Evolutionary conservation across 208 protist species (phyloP), one percentile per base, ranked within the genome.

Genomic region (Jaenimonas drosophilae): DNA sequence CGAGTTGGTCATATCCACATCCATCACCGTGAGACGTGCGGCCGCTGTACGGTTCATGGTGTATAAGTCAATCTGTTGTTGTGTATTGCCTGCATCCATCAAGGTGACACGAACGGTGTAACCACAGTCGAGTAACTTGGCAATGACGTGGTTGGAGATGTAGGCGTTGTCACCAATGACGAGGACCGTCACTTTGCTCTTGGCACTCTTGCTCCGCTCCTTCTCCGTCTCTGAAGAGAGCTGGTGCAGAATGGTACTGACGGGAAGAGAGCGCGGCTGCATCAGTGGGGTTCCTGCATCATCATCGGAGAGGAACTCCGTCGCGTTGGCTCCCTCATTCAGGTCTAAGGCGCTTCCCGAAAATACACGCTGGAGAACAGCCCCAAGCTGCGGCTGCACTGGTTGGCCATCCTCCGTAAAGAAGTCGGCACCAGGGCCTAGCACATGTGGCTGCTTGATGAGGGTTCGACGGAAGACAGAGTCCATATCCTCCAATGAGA

Each of bases 401-500:
- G 86, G 86, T 49, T 87, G 52, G 9, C 86, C 86, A 12, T 86
- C 71, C 39, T 89, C 72, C 0, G 78, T 91, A 58, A 94, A 94
- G 56, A 79, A 91, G 52, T 94, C 86, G 7, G 56, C 66, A 16
- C 86, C 86, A 27, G 86, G 82, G 31, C 86, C 86, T 46, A 94
- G 57, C 26, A 90, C 51, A 54, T 94, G 86, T 5, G 77, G 77
- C 32, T 71, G 64, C 53, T 82, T 54, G 14, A 91, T 69, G 42
- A 94, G 54, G 41, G 72, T 74, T 7, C 73, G 59, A 21, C 76
- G 51, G 43, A 68, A 53, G 25, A 91, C 70, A 6, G 74, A 88
- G 54, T 94, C 79, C 70, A 90, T 86, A 64, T 91, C 77, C 56
- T 94, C 81, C 9, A 94, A 68, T 38, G 86, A 89, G 49, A 94